Evolutionary conservation across 352 stramenopile genomes (phyloP), one percentile per base, ranked within the genome.

Genomic region (Ochromonadaceae sp.): DNA sequence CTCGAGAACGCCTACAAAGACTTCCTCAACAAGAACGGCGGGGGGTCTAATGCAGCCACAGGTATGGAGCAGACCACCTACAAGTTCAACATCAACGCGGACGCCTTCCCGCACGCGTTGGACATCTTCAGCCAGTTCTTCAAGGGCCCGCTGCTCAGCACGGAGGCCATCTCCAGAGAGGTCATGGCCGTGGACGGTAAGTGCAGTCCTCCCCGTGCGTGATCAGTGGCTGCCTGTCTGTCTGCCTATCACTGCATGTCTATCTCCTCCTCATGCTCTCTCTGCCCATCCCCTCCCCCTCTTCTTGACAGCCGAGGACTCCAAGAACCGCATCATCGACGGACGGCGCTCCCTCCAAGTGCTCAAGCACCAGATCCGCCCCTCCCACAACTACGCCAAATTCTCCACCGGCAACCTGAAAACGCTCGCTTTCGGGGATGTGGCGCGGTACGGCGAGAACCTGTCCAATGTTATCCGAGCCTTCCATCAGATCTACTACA

Each of bases 41-140:
- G 55, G 22, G 25, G 35, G 7, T 26, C 3, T 32, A 63, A 63
- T 22, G 55, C 26, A 32, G 34, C 14, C 28, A 63, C 55, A 30
- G 10, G 34, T 30, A 63, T 63, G 55, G 55, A 63, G 30, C 22
- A 47, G 2, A 63, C 55, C 10, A 10, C 39, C 2, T 63, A 63
- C 31, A 63, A 63, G 25, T 63, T 63, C 26, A 22, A 52, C 52
- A 42, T 63, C 7, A 63, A 63, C 40, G 22, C 35, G 2, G 5
- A 7, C 20, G 22, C 4, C 9, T 63, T 63, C 7, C 5, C 2
- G 15, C 22, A 41, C 17, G 55, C 55, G 9, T 32, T 63, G 35
- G 55, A 63, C 30, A 63, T 63, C 34, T 63, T 63, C 26, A 50
- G 38, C 30, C 36, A 50, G 35, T 63, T 63, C 25, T 63, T 63